Evolutionary conservation across 176 grass and related monocot genomes (phyloP).

Genomic region (Aegilops umbellulata): DNA sequence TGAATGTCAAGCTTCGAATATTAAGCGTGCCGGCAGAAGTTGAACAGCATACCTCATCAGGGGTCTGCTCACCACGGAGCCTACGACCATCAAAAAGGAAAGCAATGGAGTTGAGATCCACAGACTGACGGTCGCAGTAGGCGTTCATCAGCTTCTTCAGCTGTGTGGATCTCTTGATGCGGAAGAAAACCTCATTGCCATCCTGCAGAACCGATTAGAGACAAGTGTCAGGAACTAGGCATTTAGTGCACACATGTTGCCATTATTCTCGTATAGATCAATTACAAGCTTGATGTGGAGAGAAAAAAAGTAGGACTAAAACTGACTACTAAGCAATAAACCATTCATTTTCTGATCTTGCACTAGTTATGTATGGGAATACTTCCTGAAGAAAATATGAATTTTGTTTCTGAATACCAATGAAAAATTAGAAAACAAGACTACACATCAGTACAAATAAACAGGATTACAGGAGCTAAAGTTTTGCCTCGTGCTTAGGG

Average conservation of each 20-base stretch:
- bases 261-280: not conserved
- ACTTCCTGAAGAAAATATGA: not conserved
- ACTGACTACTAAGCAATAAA: not conserved
- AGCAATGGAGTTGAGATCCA: constrained; percentile 77
- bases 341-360: too few relatives aligned
- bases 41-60: constrained; percentile 48
- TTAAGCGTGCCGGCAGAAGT: not conserved
- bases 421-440: not conserved
- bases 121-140: constrained; percentile 76
- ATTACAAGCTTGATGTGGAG: not conserved
- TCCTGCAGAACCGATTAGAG: constrained; percentile 6
- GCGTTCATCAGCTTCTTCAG: constrained; percentile 85
- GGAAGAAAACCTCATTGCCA: constrained; percentile 78
- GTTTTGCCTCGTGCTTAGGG: not conserved
- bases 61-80: constrained; percentile 82
- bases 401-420: not conserved
- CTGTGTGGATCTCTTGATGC: constrained; percentile 80
- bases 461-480: not conserved
- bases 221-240: not conserved
- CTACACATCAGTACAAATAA: too few relatives aligned
- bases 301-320: too few relatives aligned
- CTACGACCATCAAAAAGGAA: constrained; percentile 84
- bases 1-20: not conserved
- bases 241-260: too few relatives aligned
- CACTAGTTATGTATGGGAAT: too few relatives aligned